Percentiles rank a stretch among this genome's conserved stretches.
Conservation (phyloP, 257 asterid genomes). For the Ajuga chamaepitys region DNA sequence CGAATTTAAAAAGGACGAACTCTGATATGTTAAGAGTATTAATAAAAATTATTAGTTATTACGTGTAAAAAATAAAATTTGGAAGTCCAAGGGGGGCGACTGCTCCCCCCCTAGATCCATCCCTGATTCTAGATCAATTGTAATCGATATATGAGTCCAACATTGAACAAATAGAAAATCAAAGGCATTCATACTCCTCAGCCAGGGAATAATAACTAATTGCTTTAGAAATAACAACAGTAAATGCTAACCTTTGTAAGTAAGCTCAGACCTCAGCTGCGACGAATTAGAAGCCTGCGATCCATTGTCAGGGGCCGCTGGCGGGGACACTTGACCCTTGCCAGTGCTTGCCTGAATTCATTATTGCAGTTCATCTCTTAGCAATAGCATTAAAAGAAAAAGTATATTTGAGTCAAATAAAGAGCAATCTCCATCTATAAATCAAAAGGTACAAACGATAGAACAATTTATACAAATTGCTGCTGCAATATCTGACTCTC, state of each 20-base stretch:
- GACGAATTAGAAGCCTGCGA: conserved; percentile 37
- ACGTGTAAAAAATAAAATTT: no score
- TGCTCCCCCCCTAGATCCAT: no score
- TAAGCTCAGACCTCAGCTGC: conserved; percentile 18
- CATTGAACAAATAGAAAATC: not conserved
- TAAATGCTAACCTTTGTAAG: conserved; percentile 20
- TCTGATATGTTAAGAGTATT: no score
- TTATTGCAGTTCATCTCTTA: not conserved
- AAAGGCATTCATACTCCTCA: not conserved
- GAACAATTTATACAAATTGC: conserved; percentile 5
- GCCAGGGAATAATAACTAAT: not conserved
- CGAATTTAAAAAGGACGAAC: no score
- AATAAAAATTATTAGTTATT: no score
- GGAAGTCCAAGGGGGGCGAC: no score
- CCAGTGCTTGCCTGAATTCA: conserved; percentile 36
- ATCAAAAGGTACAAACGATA: conserved; percentile 9
- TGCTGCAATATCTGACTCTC: not conserved
- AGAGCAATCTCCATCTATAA: not conserved
- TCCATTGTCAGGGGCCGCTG: conserved; percentile 29
- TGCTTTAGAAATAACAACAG: not conserved
- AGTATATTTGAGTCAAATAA: not conserved
- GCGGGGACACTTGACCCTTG: conserved; percentile 36
- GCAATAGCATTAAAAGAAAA: not conserved
- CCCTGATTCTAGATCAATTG: no score
- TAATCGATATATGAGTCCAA: no score